Base-by-base conservation (phyloP, 495 filamentous ascomycete genomes). In the Tetracladium setigerum region DNA sequence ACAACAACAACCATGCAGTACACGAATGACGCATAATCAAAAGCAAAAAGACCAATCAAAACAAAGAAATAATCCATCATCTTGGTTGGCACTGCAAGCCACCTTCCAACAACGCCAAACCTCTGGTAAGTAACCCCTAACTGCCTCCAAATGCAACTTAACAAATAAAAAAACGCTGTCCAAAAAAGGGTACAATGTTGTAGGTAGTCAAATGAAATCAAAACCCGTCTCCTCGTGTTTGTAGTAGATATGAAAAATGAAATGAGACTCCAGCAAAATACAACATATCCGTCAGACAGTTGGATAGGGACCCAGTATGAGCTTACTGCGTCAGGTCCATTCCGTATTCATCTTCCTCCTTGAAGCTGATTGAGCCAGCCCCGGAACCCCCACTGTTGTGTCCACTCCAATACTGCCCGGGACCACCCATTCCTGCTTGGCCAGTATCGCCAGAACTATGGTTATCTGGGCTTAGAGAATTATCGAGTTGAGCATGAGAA, bases 311-410 rank as follows among this genome's bases (percentile, higher is more conserved):
- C 53, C 58, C 46, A 58, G 57, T 65, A 68, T 68, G 65, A 62
- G 67, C 37, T 55, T 55, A 68, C 5, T 69, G 60, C 2, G 61
- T 76, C 64, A 84, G 77, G 52, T 95, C 87, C 88, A 92, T 92
- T 43, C 74, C 74, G 52, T 85, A 89, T 58, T 91, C 87, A 53
- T 95, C 89, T 62, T 95, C 89, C 59, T 95, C 89, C 62, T 95
- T 95, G 68, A 95, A 89, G 58, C 75, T 76, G 59, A 85, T 55
- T 7, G 67, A 67, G 17, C 57, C 67, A 18, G 70, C 60, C 22
- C 67, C 71, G 42, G 63, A 79, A 19, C 72, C 78, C 15, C 85
- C 80, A 30, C 82, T 77, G 41, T 84, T 79, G 45, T 77, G 79
- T 41, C 72, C 72, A 32, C 73, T 79, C 78, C 89, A 88, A 64